Evolutionary conservation across 1,284 basidiomycete species (phyloP), one percentile per base, ranked within the genome.

Genomic region (Fomitopsis pinicola): DNA sequence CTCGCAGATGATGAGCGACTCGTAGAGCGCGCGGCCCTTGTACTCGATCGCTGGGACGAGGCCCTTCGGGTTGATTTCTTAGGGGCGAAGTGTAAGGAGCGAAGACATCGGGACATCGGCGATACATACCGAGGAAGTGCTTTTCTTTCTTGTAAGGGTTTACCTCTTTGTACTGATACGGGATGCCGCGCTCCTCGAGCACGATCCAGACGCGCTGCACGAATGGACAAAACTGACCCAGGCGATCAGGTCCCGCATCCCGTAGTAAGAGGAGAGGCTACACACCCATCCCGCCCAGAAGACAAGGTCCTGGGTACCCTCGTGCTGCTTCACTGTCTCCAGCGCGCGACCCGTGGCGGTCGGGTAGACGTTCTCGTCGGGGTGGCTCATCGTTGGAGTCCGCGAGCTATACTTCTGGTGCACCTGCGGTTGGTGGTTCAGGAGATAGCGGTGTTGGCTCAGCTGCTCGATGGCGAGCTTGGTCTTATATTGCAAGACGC

Each of bases 131-230:
- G 28, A 86, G 75, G 68, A 89, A 84, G 53, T 84, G 78, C 36
- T 81, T 76, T 63, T 87, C 87, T 67, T 89, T 89, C 73, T 83
- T 83, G 77, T 89, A 89, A 0, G 87, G 87, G 68, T 90, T 89
- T 22, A 87, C 81, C 69, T 89, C 84, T 63, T 80, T 80, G 69
- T 86, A 86, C 64, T 87, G 83, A 68, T 88, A 88, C 1, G 82
- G 82, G 36, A 88, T 82, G 0, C 80, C 79, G 62, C 79, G 82
- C 67, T 88, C 86, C 67, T 89, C 87, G n/a, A 90, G 77, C 0
- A 80, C 72, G 53, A 89, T 84, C 88, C 88, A 91, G 2, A 77
- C 77, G n/a, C 87, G 76, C 65, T 88, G 86, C 6, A 86, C 86
- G 63, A 79, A 90, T 0, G 87, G 88, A 66, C 88, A 89, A 72